Evolutionary conservation across 441 rosid species (phyloP), one percentile per base, ranked within the genome.

Genomic region (Euphorbia schlechtendalii): DNA sequence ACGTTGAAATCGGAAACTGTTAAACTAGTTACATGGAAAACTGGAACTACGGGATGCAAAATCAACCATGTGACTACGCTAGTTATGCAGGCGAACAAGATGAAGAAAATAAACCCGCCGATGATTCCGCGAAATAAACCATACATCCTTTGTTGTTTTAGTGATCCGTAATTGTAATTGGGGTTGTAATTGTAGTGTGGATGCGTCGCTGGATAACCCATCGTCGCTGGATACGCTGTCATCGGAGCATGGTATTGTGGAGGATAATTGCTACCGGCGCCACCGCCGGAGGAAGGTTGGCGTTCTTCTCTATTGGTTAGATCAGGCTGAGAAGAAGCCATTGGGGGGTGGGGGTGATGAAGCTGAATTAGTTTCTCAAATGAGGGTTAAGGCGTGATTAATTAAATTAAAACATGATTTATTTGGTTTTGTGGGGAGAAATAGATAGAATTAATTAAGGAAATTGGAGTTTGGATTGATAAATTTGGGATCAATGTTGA

Each of bases 21-120:
- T 59, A 90, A 70, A n/a, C 82, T 72, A 13, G 70, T 56, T 22
- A 88, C 25, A 27, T 59, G 41, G 61, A 83, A 80, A 10, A 48
- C 54, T 0, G 98, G 97, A 6, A 78, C 28, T 28, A 76, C 74
- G 20, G 95, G 96, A 25, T 84, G 90, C 67, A 84, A 66, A 1
- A 84, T 74, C 17, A 85, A 76, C 82, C 84, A 76, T 66, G 71
- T 63, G 69, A 85, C 73, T 53, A 71, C 21, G 67, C 67, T 64
- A 7, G 21, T 21, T n/a, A 32, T 24, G 36, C 59, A 63, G 73
- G 84, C 68, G 62, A 84, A 46, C 9, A 80, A n/a, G 52, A 77
- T 21, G 0, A 89, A 84, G 30, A 82, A 59, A 56, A 87, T 38
- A 59, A 86, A n/a, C 56, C 74, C 59, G 38, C 75, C 43, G 14